Conservation (phyloP, 2,329 filamentous ascomycete species). For the Penicillium sp. region DNA sequence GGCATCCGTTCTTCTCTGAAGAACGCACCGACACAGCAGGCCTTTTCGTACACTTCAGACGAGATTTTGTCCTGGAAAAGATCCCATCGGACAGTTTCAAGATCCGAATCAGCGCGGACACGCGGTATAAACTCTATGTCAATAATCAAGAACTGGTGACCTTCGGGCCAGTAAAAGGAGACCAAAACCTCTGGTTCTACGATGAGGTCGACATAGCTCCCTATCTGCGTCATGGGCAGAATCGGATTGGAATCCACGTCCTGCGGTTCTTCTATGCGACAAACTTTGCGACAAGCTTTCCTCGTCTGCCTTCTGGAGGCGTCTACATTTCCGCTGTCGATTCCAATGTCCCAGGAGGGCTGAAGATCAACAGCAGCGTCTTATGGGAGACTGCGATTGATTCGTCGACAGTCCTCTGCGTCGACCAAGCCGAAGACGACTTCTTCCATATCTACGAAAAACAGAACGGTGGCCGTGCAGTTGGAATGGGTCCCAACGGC, state of each 20-base stretch:
- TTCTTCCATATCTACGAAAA: slow-evolving; percentile 1
- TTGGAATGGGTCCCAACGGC: not conserved
- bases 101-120: not conserved
- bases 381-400: too few species aligned
- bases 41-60: not conserved
- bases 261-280: not conserved
- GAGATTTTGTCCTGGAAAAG: not conserved
- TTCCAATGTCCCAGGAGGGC: too few species aligned
- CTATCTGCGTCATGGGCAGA: not conserved
- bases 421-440: too few species aligned
- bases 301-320: too few species aligned
- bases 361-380: too few species aligned
- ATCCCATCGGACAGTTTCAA: not conserved
- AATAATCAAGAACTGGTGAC: not conserved
- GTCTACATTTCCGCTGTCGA: too few species aligned
- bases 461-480: not conserved
- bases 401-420: too few species aligned
- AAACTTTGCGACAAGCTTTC: not conserved
- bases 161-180: not conserved
- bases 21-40: not conserved
- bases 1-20: not conserved
- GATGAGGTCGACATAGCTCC: not conserved
- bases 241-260: not conserved
- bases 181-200: not conserved
- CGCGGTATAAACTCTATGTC: not conserved